A percentile compares a stretch with the other conserved stretches of the same genome.
These are phyloP conservation scores for Senna siamea DNA, from an alignment of 306 rosid genomes.

Conservation along the genomic window DNA sequence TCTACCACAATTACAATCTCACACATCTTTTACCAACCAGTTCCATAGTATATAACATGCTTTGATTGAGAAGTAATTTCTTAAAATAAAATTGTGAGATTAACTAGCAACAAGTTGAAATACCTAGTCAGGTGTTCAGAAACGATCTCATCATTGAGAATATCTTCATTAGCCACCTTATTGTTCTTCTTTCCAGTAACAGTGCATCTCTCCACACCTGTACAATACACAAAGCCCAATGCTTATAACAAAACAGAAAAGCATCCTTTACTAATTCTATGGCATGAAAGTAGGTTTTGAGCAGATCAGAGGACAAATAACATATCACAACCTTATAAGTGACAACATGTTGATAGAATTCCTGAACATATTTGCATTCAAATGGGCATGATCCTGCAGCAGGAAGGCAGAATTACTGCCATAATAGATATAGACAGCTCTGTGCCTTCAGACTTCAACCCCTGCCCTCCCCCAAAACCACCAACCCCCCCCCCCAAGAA, in stretches of 20 bases:
- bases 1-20: slow-evolving; percentile 18
- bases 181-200: slow-evolving; percentile 45
- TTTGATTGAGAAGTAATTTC: slow-evolving; percentile 5
- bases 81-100: slow-evolving; percentile 9
- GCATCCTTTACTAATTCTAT: not conserved
- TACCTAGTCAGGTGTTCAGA: slow-evolving; percentile 96
- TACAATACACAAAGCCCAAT: slow-evolving; percentile 41
- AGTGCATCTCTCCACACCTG: slow-evolving; percentile 42
- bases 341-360: slow-evolving; percentile 14
- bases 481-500: no score
- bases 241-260: slow-evolving; percentile 26
- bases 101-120: slow-evolving; percentile 24
- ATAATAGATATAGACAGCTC: slow-evolving; percentile 9
- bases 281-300: slow-evolving; percentile 13
- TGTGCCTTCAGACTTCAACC: not conserved
- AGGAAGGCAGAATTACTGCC: not conserved
- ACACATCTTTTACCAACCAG: slow-evolving; percentile 1
- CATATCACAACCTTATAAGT: slow-evolving; percentile 7
- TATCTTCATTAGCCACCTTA: slow-evolving; percentile 51
- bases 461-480: no score
- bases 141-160: slow-evolving; percentile 81
- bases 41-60: slow-evolving; percentile 10
- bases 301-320: not conserved
- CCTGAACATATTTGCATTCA: slow-evolving; percentile 1
- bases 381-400: not conserved